Evolutionary conservation across 371 early-diverging fungal species (phyloP).

Genomic region (Coemansia sp.): DNA sequence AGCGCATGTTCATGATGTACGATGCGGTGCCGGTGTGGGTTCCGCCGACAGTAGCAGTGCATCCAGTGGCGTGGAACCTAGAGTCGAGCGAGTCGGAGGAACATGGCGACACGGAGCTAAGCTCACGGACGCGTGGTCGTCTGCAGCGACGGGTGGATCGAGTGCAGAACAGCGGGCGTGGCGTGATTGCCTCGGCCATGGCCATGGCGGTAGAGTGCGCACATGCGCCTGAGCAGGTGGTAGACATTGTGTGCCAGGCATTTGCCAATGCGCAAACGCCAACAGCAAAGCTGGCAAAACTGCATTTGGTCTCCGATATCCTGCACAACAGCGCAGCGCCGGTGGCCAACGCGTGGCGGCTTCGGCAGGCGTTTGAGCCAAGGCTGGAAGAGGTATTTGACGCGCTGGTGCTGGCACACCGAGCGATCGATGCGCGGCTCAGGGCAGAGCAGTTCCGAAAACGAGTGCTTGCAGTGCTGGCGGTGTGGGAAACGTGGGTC

Average conservation of each 20-base stretch:
- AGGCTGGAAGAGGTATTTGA: constrained; percentile 67
- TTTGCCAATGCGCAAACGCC: constrained; percentile 59
- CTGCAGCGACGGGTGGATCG: constrained; percentile 60
- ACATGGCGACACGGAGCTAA: constrained; percentile 59
- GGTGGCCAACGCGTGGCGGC: constrained; percentile 86
- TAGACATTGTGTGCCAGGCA: constrained; percentile 63
- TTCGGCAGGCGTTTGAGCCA: constrained; percentile 69
- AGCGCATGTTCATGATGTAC: constrained; percentile 85
- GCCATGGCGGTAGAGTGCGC: constrained; percentile 85
- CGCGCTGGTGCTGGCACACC: constrained; percentile 68
- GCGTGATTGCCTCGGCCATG: constrained; percentile 80
- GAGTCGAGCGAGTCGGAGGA: constrained; percentile 59
- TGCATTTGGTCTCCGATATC: constrained; percentile 84
- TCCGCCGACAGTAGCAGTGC: constrained; percentile 59
- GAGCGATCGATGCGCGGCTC: constrained; percentile 67
- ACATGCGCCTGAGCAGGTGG: constrained; percentile 77
- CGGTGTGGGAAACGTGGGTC: constrained; percentile 88
- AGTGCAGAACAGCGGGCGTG: constrained; percentile 58
- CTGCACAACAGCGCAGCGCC: constrained; percentile 79
- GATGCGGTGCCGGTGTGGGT: constrained; percentile 82
- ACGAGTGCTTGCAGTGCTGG: constrained; percentile 64
- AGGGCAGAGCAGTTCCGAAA: constrained; percentile 82
- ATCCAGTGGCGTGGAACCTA: background rate
- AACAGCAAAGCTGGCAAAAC: constrained; percentile 67
- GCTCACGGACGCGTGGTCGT: constrained; percentile 61